phyloP scores from a whole-genome alignment of 1,139 yeast species.

The Hyphopichia wangnamkhiaoensis region DNA sequence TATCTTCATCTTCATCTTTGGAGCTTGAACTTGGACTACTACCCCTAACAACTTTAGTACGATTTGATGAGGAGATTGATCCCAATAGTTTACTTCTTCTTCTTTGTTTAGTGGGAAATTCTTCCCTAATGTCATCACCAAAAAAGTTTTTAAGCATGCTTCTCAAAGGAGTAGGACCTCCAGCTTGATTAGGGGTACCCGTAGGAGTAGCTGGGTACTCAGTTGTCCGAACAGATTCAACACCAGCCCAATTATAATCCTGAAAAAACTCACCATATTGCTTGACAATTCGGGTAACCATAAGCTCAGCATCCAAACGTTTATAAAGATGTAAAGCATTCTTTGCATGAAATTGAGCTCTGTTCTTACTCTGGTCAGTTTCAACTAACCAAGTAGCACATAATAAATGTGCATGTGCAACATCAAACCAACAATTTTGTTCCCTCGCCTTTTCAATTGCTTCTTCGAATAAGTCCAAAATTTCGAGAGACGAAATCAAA shows the following conservation, averaged over 20 bases:
- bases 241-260: constrained; percentile 35
- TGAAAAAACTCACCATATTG: constrained; percentile 21
- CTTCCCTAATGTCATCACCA: constrained; percentile 2
- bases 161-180: constrained; percentile 3
- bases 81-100: constrained; percentile 3
- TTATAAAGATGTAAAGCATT: constrained; percentile 21
- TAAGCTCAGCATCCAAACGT: constrained; percentile 17
- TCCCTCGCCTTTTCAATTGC: constrained; percentile 41
- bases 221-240: constrained; percentile 11
- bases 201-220: background rate
- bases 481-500: constrained; percentile 29
- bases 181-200: background rate
- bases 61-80: background rate
- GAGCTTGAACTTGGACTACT: background rate
- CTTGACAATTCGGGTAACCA: constrained; percentile 12
- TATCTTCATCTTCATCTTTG: too few species aligned
- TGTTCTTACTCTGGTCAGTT: constrained; percentile 21
- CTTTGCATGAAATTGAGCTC: constrained; percentile 21
- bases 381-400: constrained; percentile 50
- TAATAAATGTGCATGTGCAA: constrained; percentile 43
- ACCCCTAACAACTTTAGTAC: background rate
- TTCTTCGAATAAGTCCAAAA: constrained; percentile 48
- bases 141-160: constrained; percentile 2
- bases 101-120: background rate
- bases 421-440: constrained; percentile 36